Conservation (phyloP, 2,329 filamentous ascomycete species). For the Paracoccidioides lutzii region DNA sequence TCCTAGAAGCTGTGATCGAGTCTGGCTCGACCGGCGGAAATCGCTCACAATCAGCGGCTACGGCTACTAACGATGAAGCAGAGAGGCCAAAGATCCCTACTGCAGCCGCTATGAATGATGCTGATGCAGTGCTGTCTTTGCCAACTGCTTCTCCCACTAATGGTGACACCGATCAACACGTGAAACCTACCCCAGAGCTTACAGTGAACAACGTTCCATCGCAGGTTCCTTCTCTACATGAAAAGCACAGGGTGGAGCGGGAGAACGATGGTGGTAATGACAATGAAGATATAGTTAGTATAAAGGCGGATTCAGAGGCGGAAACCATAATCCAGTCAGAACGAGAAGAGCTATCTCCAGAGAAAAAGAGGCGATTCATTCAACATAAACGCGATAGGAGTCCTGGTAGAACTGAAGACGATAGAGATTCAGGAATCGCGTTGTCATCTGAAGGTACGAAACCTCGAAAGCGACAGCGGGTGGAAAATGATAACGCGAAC, state of each 20-base stretch:
- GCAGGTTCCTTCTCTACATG: neutral
- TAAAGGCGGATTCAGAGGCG: constrained; percentile 36
- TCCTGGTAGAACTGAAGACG: constrained; percentile 11
- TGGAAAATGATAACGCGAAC: constrained; percentile 17
- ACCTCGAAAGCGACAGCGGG: constrained; percentile 20
- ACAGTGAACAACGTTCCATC: neutral
- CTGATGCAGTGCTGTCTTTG: constrained; percentile 27
- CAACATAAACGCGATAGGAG: constrained; percentile 21
- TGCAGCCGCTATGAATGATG: constrained; percentile 38
- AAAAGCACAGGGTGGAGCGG: constrained; percentile 1
- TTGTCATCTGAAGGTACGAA: constrained; percentile 16
- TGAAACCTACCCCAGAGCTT: neutral
- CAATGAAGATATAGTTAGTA: constrained; percentile 22
- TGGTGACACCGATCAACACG: neutral
- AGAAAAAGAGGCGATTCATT: constrained; percentile 33
- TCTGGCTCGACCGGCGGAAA: neutral
- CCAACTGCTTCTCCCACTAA: constrained; percentile 22
- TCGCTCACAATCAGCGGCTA: constrained; percentile 20
- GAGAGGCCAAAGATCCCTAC: constrained; percentile 26
- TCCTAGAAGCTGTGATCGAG: constrained; percentile 12
- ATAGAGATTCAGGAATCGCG: constrained; percentile 6
- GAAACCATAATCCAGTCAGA: constrained; percentile 38
- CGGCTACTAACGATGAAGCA: constrained; percentile 34
- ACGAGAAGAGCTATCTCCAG: constrained; percentile 33
- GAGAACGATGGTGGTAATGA: constrained; percentile 6